A percentile compares a stretch with the other conserved stretches of the same genome.
Evolutionary conservation across 23 red algal species (phyloP).

Genomic region (Chondrus crispus): DNA sequence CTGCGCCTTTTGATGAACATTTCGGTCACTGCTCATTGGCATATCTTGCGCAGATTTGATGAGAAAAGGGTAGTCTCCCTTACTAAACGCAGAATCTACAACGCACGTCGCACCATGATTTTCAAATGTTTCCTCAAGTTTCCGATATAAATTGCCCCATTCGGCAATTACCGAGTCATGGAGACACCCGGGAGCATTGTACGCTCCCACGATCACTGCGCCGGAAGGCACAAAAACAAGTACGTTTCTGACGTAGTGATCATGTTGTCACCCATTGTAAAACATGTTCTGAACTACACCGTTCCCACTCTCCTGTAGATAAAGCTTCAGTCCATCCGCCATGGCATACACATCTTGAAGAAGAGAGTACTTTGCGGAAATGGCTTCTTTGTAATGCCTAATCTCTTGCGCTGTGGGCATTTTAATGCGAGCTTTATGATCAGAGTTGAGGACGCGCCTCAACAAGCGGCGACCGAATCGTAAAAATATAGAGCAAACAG

Average conservation of each 20-base stretch:
- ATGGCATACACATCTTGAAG: constrained; percentile 7
- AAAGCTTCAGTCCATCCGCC: constrained; percentile 15
- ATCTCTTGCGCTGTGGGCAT: neutral
- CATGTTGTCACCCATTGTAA: constrained; percentile 15
- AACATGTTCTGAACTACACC: neutral
- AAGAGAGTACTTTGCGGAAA: neutral
- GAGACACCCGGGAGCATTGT: neutral
- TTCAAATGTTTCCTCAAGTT: neutral
- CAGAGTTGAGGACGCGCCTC: neutral
- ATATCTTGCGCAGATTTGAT: constrained; percentile 1
- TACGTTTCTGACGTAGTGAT: neutral
- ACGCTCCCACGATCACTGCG: neutral
- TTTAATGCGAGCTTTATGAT: neutral
- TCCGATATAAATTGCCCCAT: neutral
- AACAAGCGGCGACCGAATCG: neutral
- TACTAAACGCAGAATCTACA: constrained; percentile 7
- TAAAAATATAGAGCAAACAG: constrained; percentile 2
- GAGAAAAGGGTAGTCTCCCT: neutral
- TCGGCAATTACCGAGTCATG: neutral
- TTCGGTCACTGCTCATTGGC: neutral
- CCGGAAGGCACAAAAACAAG: neutral
- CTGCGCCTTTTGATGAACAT: neutral
- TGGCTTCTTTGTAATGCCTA: neutral
- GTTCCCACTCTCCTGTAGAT: neutral
- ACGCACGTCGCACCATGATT: neutral